Evolutionary conservation across 1,284 basidiomycete species (phyloP).

Genomic region (Ganoderma resinaceum): DNA sequence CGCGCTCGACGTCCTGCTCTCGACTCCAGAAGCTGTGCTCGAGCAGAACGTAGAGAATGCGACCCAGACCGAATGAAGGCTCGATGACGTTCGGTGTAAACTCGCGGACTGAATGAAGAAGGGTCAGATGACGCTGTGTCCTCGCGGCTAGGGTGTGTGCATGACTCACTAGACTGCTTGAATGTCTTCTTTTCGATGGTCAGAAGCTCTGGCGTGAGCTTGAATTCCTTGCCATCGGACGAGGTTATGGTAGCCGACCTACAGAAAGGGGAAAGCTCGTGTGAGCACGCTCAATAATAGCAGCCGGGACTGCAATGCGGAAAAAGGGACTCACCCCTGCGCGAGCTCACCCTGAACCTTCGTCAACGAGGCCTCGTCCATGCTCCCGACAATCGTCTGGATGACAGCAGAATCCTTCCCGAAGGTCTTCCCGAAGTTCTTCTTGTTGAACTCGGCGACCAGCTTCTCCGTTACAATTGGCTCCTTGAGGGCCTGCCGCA

Average conservation of each 20-base stretch:
- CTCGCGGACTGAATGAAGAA: slow-evolving; percentile 76
- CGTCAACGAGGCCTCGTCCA: slow-evolving; percentile 76
- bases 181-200: slow-evolving; percentile 87
- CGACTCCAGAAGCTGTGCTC: slow-evolving; percentile 98
- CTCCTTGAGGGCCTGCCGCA: slow-evolving; percentile 86
- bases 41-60: slow-evolving; percentile 93
- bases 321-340: slow-evolving; percentile 60
- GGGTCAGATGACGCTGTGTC: slow-evolving; percentile 39
- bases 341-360: slow-evolving; percentile 79
- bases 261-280: slow-evolving; percentile 28
- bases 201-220: slow-evolving; percentile 79
- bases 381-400: slow-evolving; percentile 71
- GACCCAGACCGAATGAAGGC: slow-evolving; percentile 97
- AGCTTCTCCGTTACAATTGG: slow-evolving; percentile 79
- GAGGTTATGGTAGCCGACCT: slow-evolving; percentile 57
- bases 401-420: slow-evolving; percentile 84
- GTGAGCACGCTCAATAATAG: slow-evolving; percentile 19
- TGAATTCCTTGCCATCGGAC: slow-evolving; percentile 74
- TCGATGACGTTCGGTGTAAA: slow-evolving; percentile 98
- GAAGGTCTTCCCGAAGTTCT: slow-evolving; percentile 89
- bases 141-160: slow-evolving; percentile 17
- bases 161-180: slow-evolving; percentile 83
- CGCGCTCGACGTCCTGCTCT: slow-evolving; percentile 89
- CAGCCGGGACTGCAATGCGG: slow-evolving; percentile 2
- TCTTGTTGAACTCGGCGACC: slow-evolving; percentile 87